Evolutionary conservation across 225 moss, liverwort and hornwort species (phyloP).

Genomic region (Sphagnum contortum): DNA sequence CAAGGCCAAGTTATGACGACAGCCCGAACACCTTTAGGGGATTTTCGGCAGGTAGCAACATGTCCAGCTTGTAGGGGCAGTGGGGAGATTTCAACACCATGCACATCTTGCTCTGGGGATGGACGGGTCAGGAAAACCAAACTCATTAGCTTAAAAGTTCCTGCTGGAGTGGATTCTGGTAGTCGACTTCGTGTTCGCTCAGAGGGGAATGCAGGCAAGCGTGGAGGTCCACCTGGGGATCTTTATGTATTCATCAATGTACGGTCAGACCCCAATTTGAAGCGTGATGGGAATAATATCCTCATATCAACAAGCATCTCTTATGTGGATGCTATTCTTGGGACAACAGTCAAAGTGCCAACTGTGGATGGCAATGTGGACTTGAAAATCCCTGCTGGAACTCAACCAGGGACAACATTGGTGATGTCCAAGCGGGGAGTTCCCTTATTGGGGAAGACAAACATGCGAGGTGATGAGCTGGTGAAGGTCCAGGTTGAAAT

Average conservation of each 20-base stretch:
- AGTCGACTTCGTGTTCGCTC: constrained; percentile 42
- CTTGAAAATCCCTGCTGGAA: constrained; percentile 39
- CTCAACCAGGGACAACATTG: constrained; percentile 43
- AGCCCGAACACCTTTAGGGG: constrained; percentile 92
- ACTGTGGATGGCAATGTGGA: constrained; percentile 46
- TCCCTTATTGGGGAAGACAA: constrained; percentile 33
- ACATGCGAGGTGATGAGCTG: constrained; percentile 39
- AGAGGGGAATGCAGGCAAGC: constrained; percentile 42
- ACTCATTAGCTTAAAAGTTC: constrained; percentile 43
- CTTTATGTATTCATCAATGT: constrained; percentile 50
- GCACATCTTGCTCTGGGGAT: constrained; percentile 35
- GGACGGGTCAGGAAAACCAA: constrained; percentile 41
- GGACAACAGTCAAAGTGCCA: constrained; percentile 35
- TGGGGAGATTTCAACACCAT: constrained; percentile 36
- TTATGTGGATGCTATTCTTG: constrained; percentile 47
- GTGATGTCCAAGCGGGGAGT: constrained; percentile 52
- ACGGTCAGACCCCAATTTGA: constrained; percentile 32
- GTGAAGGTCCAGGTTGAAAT: constrained; percentile 47
- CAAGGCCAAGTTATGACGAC: constrained; percentile 97
- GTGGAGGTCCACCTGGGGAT: constrained; percentile 51
- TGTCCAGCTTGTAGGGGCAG: constrained; percentile 47
- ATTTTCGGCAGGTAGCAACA: constrained; percentile 60
- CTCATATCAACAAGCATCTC: constrained; percentile 38
- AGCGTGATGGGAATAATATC: constrained; percentile 46
- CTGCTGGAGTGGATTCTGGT: constrained; percentile 47